Evolutionary conservation across 257 asterid genomes (phyloP), one percentile per base, ranked within the genome.

Genomic region (Handroanthus guayacan): DNA sequence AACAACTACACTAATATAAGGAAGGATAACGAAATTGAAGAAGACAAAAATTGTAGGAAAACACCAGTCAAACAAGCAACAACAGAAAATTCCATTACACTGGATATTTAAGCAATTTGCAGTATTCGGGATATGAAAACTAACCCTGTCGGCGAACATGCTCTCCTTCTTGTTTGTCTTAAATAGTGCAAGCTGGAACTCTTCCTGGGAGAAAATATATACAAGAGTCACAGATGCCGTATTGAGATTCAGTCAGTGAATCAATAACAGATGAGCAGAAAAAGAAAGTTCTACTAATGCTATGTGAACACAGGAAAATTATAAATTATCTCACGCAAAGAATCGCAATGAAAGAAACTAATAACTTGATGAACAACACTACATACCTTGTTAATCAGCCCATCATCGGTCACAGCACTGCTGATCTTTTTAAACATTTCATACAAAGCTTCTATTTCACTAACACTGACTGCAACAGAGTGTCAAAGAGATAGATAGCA

Each of bases 371-470:
- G 16, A 41, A 64, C 71, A 73, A 62, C 38, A 61, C 6, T 14
- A 5, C 17, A 82, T 82, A 88, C 96, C 96, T 89, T 89, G 83
- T 90, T 87, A 51, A 90, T 90, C 66, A 89, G 88, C 66, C 94
- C 97, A 67, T 90, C 97, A 71, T 89, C 92, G 17, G 89, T 83
- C 72, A 90, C 91, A 37, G 91, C 91, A 74, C 95, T 82, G 87
- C 94, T 88, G 56, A 91, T 87, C 86, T 84, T 89, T 86, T 87
- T 86, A 67, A 86, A 91, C 61, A 91, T 81, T 73, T 89, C 95
- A 67, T 89, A 89, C 69, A 91, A 82, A 9, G 97, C 97, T 82
- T 91, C 95, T 72, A 91, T 80, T 80, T 91, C 97, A 39, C 91
- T 91, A 57, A 91, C 95, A 72, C 92, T 86, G 62, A 91, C 94